Evolutionary conservation across 805 yeast genomes (phyloP), one percentile per base, ranked within the genome.

Genomic region (Wickerhamiella shivajii): DNA sequence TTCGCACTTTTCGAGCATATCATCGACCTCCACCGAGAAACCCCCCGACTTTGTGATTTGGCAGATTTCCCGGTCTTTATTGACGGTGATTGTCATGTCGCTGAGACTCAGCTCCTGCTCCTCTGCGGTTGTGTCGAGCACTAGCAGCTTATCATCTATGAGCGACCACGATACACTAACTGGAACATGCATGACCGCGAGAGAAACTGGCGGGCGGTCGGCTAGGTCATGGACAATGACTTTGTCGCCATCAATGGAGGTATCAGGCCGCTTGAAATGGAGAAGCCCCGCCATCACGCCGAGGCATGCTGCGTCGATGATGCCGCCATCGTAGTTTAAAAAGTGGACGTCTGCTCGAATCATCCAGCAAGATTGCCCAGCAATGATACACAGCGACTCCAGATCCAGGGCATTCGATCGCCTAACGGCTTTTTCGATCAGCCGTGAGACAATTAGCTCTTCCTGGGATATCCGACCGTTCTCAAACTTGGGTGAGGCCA

Each of bases 21-120:
- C 59, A 23, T 66, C 49, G 0, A 90, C 81, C 47, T 80, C 85
- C 43, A 87, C 70, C 5, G 85, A 79, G 29, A 79, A 59, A 0
- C 94, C 96, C 32, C 97, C 98, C 20, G 84, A 79, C 50, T 87
- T 90, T 27, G 77, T 67, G 18, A 90, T 64, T 52, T 90, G 98
- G 31, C 93, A 85, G 6, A 90, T 61, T 48, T 90, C 98, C 44
- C 87, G 69, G 51, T 87, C 87, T 45, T 78, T 81, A 53, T 90
- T 90, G 37, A 85, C 57, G 0, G 98, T 83, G 20, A 90, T 71
- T 1, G 93, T 80, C 56, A 87, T 62, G 2, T 71, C 68, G 16
- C 96, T 93, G 29, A 74, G 76, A 39, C 87, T 64, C 14, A 83
- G 55, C 12, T 64, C 53, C 49, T 85, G 95, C 55, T 87, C 98